A percentile compares a stretch with the other conserved stretches of the same genome.
These are phyloP conservation scores for Zopfochytrium polystomum DNA, from an alignment of 371 early-diverging fungal species.

Conservation along the genomic window DNA sequence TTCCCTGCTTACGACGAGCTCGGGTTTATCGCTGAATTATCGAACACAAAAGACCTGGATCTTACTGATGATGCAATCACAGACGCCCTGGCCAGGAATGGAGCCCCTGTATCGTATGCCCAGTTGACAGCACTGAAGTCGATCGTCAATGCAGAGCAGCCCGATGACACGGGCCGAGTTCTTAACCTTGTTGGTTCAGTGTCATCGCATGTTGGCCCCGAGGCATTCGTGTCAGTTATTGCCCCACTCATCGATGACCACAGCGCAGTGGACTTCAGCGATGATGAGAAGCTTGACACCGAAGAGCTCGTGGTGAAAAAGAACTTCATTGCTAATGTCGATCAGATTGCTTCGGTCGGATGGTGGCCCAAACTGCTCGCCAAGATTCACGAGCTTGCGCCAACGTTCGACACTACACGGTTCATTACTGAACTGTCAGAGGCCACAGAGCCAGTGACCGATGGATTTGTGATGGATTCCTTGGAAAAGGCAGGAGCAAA, in stretches of 20 bases:
- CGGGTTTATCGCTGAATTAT: background rate
- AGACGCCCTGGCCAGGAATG: background rate
- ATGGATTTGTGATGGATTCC: conserved; percentile 5
- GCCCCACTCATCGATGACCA: conserved; percentile 6
- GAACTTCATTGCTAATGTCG: conserved; percentile 1
- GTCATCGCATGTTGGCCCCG: conserved; percentile 14
- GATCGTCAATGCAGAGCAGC: conserved; percentile 11
- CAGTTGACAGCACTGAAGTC: conserved; percentile 7
- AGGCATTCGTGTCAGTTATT: conserved; percentile 8
- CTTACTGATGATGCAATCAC: conserved; percentile 1
- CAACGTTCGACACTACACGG: conserved; percentile 8
- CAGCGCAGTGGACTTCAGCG: no score
- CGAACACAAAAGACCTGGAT: background rate
- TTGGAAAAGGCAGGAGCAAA: conserved; percentile 5
- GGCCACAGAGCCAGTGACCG: background rate
- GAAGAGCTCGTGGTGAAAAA: no score
- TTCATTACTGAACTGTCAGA: background rate
- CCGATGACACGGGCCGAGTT: conserved; percentile 4
- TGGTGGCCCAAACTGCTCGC: conserved; percentile 17
- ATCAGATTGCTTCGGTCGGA: conserved; percentile 1
- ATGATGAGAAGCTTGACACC: no score
- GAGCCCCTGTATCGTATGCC: conserved; percentile 10
- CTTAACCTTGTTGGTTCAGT: conserved; percentile 17
- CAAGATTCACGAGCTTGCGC: conserved; percentile 4
- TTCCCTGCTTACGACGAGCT: conserved; percentile 4